phyloP scores from a whole-genome alignment of 2,329 filamentous ascomycete genomes.

The Pestalotiopsis sp. region DNA sequence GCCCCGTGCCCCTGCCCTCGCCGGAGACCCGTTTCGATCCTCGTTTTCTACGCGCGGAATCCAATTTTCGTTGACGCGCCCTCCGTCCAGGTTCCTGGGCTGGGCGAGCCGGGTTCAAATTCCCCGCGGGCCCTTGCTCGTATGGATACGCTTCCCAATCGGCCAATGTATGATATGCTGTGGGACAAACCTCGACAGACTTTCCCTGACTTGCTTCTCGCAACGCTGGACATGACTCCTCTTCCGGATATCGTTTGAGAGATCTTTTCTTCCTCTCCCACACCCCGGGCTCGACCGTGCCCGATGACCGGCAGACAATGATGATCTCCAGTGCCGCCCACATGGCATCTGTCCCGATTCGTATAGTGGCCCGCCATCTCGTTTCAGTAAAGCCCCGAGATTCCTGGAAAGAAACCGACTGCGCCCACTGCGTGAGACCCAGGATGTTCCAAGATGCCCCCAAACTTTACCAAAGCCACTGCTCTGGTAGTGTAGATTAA shows the following conservation, averaged over 20 bases:
- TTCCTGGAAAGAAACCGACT: background rate
- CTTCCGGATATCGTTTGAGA: background rate
- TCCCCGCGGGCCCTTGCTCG: constrained; percentile 1
- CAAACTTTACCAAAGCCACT: background rate
- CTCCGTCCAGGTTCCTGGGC: constrained; percentile 2
- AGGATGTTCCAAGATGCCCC: background rate
- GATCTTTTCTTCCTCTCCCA: background rate
- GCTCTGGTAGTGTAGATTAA: background rate
- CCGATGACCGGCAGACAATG: background rate
- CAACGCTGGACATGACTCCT: background rate
- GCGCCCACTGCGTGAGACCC: background rate
- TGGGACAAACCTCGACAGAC: background rate
- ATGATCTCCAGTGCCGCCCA: background rate
- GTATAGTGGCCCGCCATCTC: background rate
- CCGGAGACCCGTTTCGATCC: background rate
- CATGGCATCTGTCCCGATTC: background rate
- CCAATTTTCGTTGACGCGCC: constrained; percentile 2
- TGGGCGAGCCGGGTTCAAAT: background rate
- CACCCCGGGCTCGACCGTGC: background rate
- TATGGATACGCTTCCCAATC: background rate
- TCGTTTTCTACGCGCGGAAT: constrained; percentile 9
- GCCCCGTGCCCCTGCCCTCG: background rate
- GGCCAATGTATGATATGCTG: background rate
- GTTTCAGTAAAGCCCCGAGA: constrained; percentile 7
- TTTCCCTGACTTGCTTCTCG: background rate